Evolutionary conservation across 108 stramenopile species (phyloP).

Genomic region (Skeletonema costatum): DNA sequence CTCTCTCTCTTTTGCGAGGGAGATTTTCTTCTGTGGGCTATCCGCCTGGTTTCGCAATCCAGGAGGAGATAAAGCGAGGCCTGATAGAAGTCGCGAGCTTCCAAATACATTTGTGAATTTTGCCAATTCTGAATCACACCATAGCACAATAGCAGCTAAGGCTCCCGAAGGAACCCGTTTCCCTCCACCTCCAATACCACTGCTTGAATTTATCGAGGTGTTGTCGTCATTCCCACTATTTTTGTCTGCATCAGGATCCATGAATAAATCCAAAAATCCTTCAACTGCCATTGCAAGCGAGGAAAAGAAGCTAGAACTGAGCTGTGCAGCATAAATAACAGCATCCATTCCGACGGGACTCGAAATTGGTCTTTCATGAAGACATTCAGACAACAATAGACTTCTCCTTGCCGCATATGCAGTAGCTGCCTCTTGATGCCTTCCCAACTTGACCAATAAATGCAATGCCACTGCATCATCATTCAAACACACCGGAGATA

Average conservation of each 20-base stretch:
- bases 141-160: conserved; percentile 75
- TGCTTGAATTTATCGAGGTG: conserved; percentile 47
- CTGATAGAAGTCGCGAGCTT: conserved; percentile 72
- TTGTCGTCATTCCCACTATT: conserved; percentile 30
- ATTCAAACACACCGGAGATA: conserved; percentile 76
- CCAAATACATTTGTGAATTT: conserved; percentile 83
- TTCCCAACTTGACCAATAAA: conserved; percentile 76
- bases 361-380: conserved; percentile 81
- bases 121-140: conserved; percentile 84
- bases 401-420: conserved; percentile 79
- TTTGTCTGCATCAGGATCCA: conserved; percentile 38
- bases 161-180: conserved; percentile 75
- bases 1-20: conserved; percentile 34
- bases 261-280: conserved; percentile 82
- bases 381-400: conserved; percentile 73
- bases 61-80: conserved; percentile 77
- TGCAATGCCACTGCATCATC: conserved; percentile 78
- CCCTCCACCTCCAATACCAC: conserved; percentile 22
- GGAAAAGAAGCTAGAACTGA: conserved; percentile 87
- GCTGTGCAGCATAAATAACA: conserved; percentile 85
- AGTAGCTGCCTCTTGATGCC: conserved; percentile 80
- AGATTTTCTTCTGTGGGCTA: conserved; percentile 12
- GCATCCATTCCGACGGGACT: conserved; percentile 64
- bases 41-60: conserved; percentile 32
- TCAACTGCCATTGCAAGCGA: conserved; percentile 78